Evolutionary conservation across 83 land plant species (phyloP).

Genomic region (Thuja plicata): DNA sequence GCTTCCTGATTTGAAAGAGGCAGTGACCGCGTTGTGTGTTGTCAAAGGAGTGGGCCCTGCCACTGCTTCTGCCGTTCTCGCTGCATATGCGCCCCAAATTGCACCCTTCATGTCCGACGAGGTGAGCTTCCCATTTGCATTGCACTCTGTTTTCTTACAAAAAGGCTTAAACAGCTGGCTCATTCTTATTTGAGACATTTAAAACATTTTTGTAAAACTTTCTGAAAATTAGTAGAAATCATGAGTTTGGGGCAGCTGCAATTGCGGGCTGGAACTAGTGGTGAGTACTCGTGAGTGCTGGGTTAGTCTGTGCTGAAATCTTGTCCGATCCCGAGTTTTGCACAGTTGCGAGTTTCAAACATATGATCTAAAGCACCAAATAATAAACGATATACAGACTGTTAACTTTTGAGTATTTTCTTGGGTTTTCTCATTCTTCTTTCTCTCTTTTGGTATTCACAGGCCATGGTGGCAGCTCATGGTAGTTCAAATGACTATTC

Average conservation of each 20-base stretch:
- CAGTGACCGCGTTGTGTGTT: conserved; percentile 56
- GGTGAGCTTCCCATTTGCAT: conserved; percentile 28
- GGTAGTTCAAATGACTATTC: conserved; percentile 80
- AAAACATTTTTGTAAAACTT: no score
- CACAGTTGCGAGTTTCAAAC: no score
- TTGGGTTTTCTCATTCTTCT: not conserved
- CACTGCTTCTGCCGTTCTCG: conserved; percentile 89
- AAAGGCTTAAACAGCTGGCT: no score
- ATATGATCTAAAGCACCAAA: not conserved
- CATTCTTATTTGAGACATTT: no score
- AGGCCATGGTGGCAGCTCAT: conserved; percentile 83
- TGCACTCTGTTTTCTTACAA: no score
- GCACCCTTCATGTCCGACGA: conserved; percentile 97
- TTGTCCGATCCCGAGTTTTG: no score
- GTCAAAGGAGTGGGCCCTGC: conserved; percentile 94
- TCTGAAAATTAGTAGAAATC: no score
- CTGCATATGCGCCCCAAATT: conserved; percentile 69
- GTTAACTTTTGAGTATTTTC: not conserved
- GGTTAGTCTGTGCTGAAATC: no score
- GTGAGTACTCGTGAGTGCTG: no score
- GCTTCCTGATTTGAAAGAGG: conserved; percentile 68
- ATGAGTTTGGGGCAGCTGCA: no score
- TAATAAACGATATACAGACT: not conserved
- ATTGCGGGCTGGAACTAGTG: no score
- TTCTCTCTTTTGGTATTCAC: not conserved